Conservation (phyloP, 208 protist genomes). For the Leishmania major region DNA sequence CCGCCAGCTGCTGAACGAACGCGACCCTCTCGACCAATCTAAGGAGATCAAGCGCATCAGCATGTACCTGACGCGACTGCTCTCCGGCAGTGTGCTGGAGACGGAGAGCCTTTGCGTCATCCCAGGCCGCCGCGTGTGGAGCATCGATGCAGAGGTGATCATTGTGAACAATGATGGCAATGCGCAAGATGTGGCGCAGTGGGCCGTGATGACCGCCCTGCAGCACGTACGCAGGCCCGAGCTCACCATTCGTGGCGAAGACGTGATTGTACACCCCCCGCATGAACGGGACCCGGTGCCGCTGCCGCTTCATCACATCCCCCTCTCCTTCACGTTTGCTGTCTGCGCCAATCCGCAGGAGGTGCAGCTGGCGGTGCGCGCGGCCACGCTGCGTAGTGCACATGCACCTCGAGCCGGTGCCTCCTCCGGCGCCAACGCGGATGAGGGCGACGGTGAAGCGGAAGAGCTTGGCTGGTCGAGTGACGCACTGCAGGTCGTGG, state of each 20-base stretch:
- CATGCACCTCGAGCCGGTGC: constrained; percentile 10
- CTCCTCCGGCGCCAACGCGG: not conserved
- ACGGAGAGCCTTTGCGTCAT: constrained; percentile 96
- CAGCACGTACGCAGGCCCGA: constrained; percentile 95
- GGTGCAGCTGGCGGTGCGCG: constrained; percentile 37
- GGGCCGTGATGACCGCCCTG: constrained; percentile 90
- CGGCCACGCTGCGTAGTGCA: constrained; percentile 26
- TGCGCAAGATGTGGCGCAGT: constrained; percentile 81
- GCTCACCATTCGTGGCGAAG: constrained; percentile 90
- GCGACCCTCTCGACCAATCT: constrained; percentile 39
- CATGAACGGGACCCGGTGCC: constrained; percentile 95
- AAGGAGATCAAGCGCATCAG: constrained; percentile 55
- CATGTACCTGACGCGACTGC: constrained; percentile 85
- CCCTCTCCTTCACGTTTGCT: constrained; percentile 83
- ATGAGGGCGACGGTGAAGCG: not conserved
- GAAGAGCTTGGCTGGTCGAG: constrained; percentile 9
- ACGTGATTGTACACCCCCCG: constrained; percentile 80
- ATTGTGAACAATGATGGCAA: constrained; percentile 97
- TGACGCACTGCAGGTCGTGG: constrained; percentile 60
- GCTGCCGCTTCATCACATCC: constrained; percentile 94
- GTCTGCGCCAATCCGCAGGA: constrained; percentile 55
- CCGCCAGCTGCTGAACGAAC: constrained; percentile 87
- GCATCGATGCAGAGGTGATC: constrained; percentile 80
- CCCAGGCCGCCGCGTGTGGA: constrained; percentile 93
- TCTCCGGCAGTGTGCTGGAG: constrained; percentile 93